A percentile compares a stretch with the other conserved stretches of the same genome.
These are phyloP conservation scores for Ustilago tritici DNA, from an alignment of 1,284 basidiomycete species.

Conservation along the genomic window DNA sequence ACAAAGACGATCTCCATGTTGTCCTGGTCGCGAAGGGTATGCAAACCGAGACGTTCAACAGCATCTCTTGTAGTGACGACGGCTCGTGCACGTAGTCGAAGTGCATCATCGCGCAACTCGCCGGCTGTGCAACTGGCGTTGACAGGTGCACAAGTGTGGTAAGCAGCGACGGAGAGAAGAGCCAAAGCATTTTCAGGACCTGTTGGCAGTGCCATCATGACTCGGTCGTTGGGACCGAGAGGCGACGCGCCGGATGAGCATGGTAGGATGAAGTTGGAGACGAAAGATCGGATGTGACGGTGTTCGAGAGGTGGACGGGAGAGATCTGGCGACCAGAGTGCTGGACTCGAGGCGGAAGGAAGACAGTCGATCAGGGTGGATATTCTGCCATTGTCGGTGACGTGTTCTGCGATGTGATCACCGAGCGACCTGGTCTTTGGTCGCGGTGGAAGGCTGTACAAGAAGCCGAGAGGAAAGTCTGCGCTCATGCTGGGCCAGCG, in stretches of 20 bases:
- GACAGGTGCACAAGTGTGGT: slow-evolving; percentile 68
- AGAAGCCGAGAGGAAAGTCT: slow-evolving; percentile 62
- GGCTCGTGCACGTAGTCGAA: slow-evolving; percentile 67
- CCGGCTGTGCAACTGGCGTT: slow-evolving; percentile 68
- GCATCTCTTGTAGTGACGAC: slow-evolving; percentile 67
- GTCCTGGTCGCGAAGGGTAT: slow-evolving; percentile 58
- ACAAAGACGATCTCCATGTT: slow-evolving; percentile 69
- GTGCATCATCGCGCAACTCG: slow-evolving; percentile 67
- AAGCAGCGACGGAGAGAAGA: slow-evolving; percentile 64
- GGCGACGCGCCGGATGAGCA: slow-evolving; percentile 36
- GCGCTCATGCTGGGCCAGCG: slow-evolving; percentile 60
- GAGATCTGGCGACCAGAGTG: slow-evolving; percentile 67
- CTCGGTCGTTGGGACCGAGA: slow-evolving; percentile 65
- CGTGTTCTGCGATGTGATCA: slow-evolving; percentile 63
- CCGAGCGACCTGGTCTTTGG: slow-evolving; percentile 62
- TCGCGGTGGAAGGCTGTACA: slow-evolving; percentile 60
- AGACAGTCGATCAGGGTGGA: slow-evolving; percentile 64
- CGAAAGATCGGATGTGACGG: slow-evolving; percentile 62
- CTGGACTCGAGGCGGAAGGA: slow-evolving; percentile 62
- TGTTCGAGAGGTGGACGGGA: slow-evolving; percentile 66
- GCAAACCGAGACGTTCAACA: slow-evolving; percentile 61
- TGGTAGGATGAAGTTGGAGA: slow-evolving; percentile 63
- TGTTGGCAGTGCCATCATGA: slow-evolving; percentile 69
- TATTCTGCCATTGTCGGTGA: slow-evolving; percentile 67
- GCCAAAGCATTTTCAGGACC: slow-evolving; percentile 68